phyloP scores from a whole-genome alignment of 768 basidiomycete species.

The Auriscalpium orientale region DNA sequence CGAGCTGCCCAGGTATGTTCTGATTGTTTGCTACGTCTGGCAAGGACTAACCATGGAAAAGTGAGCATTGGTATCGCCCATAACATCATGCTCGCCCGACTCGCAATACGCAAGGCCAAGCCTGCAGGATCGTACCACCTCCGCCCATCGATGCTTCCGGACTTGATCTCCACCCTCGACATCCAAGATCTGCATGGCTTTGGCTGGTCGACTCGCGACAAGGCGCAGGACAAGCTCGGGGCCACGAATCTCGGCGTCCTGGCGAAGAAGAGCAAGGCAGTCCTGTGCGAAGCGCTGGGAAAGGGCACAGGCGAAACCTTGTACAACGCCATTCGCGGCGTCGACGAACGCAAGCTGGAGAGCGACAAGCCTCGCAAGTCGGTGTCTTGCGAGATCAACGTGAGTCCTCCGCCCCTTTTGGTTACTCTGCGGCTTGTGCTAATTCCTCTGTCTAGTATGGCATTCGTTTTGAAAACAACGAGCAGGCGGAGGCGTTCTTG shows the following conservation, averaged over 20 bases:
- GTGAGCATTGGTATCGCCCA: slow-evolving; percentile 90
- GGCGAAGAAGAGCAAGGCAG: slow-evolving; percentile 49
- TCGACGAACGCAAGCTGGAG: slow-evolving; percentile 75
- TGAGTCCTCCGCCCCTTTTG: slow-evolving; percentile 34
- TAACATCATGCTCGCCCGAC: slow-evolving; percentile 87
- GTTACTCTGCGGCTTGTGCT: slow-evolving; percentile 3
- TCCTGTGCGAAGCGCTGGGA: slow-evolving; percentile 69
- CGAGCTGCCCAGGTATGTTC: slow-evolving; percentile 72
- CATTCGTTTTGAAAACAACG: slow-evolving; percentile 80
- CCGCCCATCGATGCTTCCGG: slow-evolving; percentile 38
- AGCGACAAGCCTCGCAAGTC: slow-evolving; percentile 83
- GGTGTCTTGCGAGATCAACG: slow-evolving; percentile 93
- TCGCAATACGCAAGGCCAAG: slow-evolving; percentile 88
- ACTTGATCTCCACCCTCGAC: slow-evolving; percentile 57
- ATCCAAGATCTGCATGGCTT: slow-evolving; percentile 86
- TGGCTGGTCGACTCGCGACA: slow-evolving; percentile 66
- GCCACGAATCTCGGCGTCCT: slow-evolving; percentile 65
- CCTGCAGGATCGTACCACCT: slow-evolving; percentile 85
- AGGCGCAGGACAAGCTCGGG: slow-evolving; percentile 75
- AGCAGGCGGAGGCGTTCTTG: slow-evolving; percentile 76
- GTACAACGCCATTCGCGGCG: slow-evolving; percentile 75
- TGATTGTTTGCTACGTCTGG: not conserved
- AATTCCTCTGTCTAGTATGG: slow-evolving; percentile 61
- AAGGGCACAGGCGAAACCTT: slow-evolving; percentile 77
- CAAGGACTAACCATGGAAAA: slow-evolving; percentile 21